Conservation (phyloP, 2,329 filamentous ascomycete species). For the Alternaria sp. region DNA sequence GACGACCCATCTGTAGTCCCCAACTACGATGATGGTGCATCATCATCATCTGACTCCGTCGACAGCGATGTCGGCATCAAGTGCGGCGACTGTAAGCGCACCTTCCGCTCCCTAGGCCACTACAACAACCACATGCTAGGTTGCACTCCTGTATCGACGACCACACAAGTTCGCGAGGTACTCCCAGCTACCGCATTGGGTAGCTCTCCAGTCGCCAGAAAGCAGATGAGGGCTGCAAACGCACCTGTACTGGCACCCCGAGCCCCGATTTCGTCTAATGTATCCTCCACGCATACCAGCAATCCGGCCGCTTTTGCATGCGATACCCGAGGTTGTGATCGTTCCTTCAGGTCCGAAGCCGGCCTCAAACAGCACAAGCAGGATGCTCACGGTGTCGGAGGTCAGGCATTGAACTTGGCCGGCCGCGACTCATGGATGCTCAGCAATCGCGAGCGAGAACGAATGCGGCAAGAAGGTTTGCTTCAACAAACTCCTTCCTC, state of each 20-base stretch:
- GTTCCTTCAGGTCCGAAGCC: conserved; percentile 24
- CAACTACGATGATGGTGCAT: conserved; percentile 2
- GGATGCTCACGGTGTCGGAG: conserved; percentile 33
- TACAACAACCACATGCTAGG: conserved; percentile 30
- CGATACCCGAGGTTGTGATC: conserved; percentile 17
- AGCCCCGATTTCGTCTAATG: background rate
- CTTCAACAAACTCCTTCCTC: conserved; percentile 7
- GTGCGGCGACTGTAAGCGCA: conserved; percentile 30
- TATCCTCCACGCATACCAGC: background rate
- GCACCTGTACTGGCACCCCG: background rate
- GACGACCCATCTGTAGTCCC: background rate
- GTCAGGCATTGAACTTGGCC: conserved; percentile 22
- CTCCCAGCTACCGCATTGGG: background rate
- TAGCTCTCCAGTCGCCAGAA: background rate
- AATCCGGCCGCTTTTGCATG: conserved; percentile 11
- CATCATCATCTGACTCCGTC: conserved; percentile 12
- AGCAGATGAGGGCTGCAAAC: background rate
- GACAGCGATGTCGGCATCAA: conserved; percentile 5
- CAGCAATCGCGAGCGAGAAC: conserved; percentile 17
- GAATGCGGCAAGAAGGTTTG: conserved; percentile 18
- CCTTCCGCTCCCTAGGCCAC: conserved; percentile 18
- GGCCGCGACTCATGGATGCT: conserved; percentile 35
- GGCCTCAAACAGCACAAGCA: conserved; percentile 27
- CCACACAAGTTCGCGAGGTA: background rate
- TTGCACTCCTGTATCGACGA: conserved; percentile 15